Conservation (phyloP, 2,329 filamentous ascomycete species). For the Fusarium humuli region DNA sequence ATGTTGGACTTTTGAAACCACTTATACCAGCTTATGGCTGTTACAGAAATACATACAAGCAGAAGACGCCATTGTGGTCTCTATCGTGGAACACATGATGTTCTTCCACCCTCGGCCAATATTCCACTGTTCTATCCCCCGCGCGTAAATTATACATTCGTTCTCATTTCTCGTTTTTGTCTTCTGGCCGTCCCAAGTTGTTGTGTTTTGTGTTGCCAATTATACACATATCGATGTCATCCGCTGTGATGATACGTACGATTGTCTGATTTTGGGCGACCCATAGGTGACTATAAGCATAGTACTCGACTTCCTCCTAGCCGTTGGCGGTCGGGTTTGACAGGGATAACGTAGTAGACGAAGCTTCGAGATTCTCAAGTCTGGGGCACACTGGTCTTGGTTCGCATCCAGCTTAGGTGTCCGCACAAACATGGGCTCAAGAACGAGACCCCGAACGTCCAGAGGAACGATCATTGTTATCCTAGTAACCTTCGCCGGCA, state of each 20-base stretch:
- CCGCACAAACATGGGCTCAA: not conserved
- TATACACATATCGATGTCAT: conserved; percentile 27
- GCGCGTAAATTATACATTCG: conserved; percentile 31
- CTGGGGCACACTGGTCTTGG: not conserved
- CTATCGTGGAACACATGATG: conserved; percentile 35
- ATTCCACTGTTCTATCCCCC: conserved; percentile 10
- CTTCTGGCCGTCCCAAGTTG: not conserved
- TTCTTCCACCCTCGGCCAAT: not conserved
- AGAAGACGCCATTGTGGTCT: conserved; percentile 31
- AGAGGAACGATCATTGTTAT: not conserved
- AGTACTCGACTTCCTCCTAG: not conserved
- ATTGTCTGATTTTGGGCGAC: not conserved
- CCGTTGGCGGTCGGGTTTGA: not conserved
- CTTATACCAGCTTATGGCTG: conserved; percentile 27
- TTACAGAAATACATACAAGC: conserved; percentile 34
- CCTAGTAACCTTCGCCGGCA: conserved; percentile 64
- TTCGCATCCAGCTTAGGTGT: not conserved
- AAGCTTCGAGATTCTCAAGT: not conserved
- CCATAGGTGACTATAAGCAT: not conserved
- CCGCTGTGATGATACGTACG: not conserved
- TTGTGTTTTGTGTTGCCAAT: conserved; percentile 14
- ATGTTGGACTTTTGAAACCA: conserved; percentile 29
- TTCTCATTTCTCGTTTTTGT: conserved; percentile 24
- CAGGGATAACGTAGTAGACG: not conserved
- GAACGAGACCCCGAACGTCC: not conserved